Evolutionary conservation across 352 stramenopile genomes (phyloP).

Genomic region (Globisporangium ultimum): DNA sequence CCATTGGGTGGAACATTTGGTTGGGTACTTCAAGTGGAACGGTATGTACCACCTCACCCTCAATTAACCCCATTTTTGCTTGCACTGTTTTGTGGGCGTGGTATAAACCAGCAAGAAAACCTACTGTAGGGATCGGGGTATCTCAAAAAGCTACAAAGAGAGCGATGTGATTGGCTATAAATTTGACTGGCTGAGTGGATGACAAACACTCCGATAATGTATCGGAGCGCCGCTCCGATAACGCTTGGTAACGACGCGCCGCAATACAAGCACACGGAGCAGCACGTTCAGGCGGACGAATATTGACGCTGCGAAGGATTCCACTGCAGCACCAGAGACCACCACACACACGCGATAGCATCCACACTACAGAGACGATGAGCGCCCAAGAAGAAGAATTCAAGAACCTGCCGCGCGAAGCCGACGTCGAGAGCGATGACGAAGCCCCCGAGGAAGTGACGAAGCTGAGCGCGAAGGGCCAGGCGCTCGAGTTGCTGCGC

Average conservation of each 20-base stretch:
- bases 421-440: constrained; percentile 50
- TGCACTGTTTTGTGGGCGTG: not conserved
- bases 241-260: not conserved
- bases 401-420: constrained; percentile 14
- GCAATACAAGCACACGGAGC: not conserved
- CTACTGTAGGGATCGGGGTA: not conserved
- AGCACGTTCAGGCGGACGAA: not conserved
- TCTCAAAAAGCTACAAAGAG: not conserved
- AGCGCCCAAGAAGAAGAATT: constrained; percentile 17
- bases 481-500: constrained; percentile 42
- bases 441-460: constrained; percentile 76
- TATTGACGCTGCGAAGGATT: not conserved
- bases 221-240: not conserved
- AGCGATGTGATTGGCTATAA: constrained; percentile 23
- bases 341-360: not conserved
- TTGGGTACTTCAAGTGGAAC: no score
- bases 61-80: not conserved
- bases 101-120: not conserved
- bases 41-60: not conserved
- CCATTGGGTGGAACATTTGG: not conserved
- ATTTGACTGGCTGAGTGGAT: constrained; percentile 10
- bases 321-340: not conserved
- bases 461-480: constrained; percentile 61
- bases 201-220: not conserved
- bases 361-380: not conserved